Base-by-base conservation (phyloP, 768 basidiomycete genomes). In the Naganishia onofrii region DNA sequence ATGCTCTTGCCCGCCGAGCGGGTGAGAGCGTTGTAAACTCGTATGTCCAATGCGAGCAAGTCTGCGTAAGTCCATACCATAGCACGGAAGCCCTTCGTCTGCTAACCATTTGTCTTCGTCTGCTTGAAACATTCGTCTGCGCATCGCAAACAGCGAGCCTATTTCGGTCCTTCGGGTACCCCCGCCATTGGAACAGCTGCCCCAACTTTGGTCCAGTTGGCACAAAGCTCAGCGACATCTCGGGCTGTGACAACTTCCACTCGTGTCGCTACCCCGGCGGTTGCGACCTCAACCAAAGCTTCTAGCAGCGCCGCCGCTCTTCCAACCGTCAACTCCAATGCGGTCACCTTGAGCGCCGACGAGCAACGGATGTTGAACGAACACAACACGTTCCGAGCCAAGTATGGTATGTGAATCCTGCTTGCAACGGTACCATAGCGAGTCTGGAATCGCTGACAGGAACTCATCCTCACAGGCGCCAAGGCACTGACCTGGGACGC, bases 381-480 rank as follows among this genome's bases (percentile, higher is more conserved):
- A 12, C 90, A 91, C 82, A 92, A 91, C 82, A 76, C 80, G 0
- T 76, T 87, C 73, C 85, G 90, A 31, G 83, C 85, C 1, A 78
- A 84, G 67, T 88, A 90, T 75, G 89, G 67, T 56, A 19, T 28
- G 67, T 48, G n/a, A 5, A 44, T 56, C 34, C 9, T 21, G 21
- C 36, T 17, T 7, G 21, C 17, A 10, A 23, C 26, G 31, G 0
- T 2, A 51, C 8, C 28, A 17, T 6, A 8, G 21, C 29, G 28
- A 13, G 9, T 36, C 38, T 48, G 29, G 23, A 58, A 10, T 38
- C 34, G 32, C 34, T 23, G 4, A 23, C n/a, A 2, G 7, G 5
- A 42, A 7, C 31, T 55, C 51, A 38, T 3, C 21, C 38, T 12
- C 23, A 26, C 44, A 68, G 67, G 88, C 51, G 91, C 90, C 23